Evolutionary conservation across 176 grass and related monocot genomes (phyloP), one percentile per base, ranked within the genome.

Genomic region (Guadua angustifolia): DNA sequence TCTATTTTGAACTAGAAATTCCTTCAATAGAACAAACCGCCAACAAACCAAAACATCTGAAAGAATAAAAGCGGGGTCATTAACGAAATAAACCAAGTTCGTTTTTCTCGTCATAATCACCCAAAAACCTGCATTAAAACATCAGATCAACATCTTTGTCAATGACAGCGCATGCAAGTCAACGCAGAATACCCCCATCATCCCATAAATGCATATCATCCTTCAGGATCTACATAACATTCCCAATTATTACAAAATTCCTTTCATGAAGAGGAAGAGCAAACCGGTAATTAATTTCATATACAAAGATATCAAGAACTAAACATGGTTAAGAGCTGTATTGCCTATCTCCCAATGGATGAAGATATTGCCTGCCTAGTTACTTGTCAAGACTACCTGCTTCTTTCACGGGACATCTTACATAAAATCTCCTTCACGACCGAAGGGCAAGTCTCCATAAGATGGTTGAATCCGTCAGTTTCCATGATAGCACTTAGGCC

Each of bases 381-480:
- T 18, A 18, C 21, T 56, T 56, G 18, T 21, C 53, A 56, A 21
- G 8, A 24, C 56, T 59, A 59, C 56, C 56, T 22, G 0, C n/a
- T 59, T 24, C 21, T 59, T 59, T 59, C 56, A n/a, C 8, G 6
- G 17, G 65, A 40, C 65, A 67, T 9, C 65, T 39, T 67, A 19
- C 43, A 9, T 40, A 69, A 43, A 33, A 68, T 45, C 26, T 68
- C 78, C 25, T 53, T 68, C 44, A 36, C 8, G 11, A 53, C 24
- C 24, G 5, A 52, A 36, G 78, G 74, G 32, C 74, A 59, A 9
- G 32, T 46, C 60, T 43, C 57, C 12, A 43, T 15, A 4, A 78
- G 75, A 62, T 63, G 56, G 32, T 64, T 59, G 38, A 64, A 78
- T 21, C 38, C 75, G 43, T 64, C 75, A 15, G 36, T 78, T 14